Conservation (phyloP, 495 filamentous ascomycete genomes). For the Tetracladium marchalianum region DNA sequence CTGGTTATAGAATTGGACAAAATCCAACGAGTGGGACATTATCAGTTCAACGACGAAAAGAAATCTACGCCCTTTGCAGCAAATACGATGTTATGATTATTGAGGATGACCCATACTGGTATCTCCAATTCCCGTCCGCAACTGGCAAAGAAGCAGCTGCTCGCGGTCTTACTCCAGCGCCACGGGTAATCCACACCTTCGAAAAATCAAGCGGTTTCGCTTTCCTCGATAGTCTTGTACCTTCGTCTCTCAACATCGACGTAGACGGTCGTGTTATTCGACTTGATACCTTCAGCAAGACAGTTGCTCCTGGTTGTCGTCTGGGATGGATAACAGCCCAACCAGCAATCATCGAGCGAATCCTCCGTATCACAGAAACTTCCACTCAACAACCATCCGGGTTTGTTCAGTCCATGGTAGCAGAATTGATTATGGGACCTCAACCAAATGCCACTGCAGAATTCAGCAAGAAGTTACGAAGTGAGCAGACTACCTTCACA, state of each 20-base stretch:
- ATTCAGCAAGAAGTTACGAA: conserved; percentile 20
- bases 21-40: conserved; percentile 79
- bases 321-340: conserved; percentile 81
- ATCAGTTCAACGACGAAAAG: conserved; percentile 57
- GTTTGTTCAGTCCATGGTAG: conserved; percentile 76
- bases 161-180: conserved; percentile 18
- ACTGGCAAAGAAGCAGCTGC: conserved; percentile 26
- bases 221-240: conserved; percentile 79
- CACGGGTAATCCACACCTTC: conserved; percentile 8
- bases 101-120: conserved; percentile 97
- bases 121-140: conserved; percentile 76
- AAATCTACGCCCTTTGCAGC: conserved; percentile 71
- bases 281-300: conserved; percentile 76
- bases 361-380: conserved; percentile 61
- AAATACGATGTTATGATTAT: conserved; percentile 85
- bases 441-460: conserved; percentile 27
- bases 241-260: conserved; percentile 63
- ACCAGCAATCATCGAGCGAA: conserved; percentile 62
- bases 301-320: conserved; percentile 69
- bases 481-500: conserved; percentile 21
- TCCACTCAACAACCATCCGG: conserved; percentile 77
- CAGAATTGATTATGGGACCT: conserved; percentile 65
- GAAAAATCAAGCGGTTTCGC: conserved; percentile 59
- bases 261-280: conserved; percentile 78
- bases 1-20: conserved; percentile 60